Conservation (phyloP, 2,329 filamentous ascomycete species). For the Fusarium azukiicola region DNA sequence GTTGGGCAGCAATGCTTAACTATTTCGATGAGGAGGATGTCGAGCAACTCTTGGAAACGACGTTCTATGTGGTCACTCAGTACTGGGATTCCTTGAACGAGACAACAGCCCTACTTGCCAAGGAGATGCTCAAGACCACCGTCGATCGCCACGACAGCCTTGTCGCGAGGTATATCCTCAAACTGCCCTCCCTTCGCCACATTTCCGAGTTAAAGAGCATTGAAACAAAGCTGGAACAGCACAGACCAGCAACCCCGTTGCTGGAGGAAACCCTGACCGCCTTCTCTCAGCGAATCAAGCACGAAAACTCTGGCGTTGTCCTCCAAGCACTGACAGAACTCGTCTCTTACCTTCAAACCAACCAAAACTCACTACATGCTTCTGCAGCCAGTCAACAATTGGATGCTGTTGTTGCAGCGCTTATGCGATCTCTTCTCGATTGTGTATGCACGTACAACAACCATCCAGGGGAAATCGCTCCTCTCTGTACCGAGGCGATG, state of each 20-base stretch:
- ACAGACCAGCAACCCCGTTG: constrained; percentile 73
- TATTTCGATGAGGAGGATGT: constrained; percentile 90
- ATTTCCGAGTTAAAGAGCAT: constrained; percentile 86
- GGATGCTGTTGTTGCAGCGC: constrained; percentile 84
- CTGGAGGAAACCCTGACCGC: constrained; percentile 82
- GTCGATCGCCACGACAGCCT: constrained; percentile 80
- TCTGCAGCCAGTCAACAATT: constrained; percentile 92
- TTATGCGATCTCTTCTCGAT: constrained; percentile 91
- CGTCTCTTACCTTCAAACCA: constrained; percentile 83
- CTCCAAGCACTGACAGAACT: constrained; percentile 90
- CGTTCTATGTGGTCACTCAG: constrained; percentile 91
- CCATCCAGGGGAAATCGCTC: constrained; percentile 82
- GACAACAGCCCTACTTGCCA: constrained; percentile 78
- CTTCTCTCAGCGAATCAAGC: constrained; percentile 86
- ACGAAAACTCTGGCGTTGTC: constrained; percentile 93
- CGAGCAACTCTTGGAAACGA: constrained; percentile 90
- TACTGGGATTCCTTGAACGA: constrained; percentile 87
- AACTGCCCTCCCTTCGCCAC: constrained; percentile 87
- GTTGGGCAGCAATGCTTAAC: constrained; percentile 90
- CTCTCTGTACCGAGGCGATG: constrained; percentile 89
- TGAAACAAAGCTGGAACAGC: constrained; percentile 80
- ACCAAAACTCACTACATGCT: constrained; percentile 90
- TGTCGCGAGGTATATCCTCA: constrained; percentile 84
- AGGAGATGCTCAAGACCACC: constrained; percentile 82
- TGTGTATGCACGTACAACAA: constrained; percentile 90